Evolutionary conservation across 768 basidiomycete genomes (phyloP).

Genomic region (Kwoniella bestiolae): DNA sequence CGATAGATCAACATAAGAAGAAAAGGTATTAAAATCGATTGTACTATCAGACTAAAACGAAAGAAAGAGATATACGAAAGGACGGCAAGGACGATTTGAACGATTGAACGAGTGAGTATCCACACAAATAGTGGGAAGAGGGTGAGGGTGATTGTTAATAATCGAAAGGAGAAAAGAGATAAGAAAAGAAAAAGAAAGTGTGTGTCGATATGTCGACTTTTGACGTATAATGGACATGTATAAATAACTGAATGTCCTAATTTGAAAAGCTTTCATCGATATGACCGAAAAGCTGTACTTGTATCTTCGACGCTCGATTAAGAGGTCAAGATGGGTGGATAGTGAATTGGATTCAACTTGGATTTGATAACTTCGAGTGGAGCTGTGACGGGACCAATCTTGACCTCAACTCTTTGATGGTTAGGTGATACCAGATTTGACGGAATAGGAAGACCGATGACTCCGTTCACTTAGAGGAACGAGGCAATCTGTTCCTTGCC

Average conservation of each 20-base stretch:
- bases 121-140: constrained; percentile 1
- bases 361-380: background rate
- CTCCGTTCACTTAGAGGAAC: constrained; percentile 13
- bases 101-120: background rate
- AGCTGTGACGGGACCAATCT: too few species aligned
- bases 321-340: background rate
- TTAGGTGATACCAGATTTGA: too few species aligned
- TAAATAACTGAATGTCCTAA: background rate
- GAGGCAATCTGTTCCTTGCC: constrained; percentile 25
- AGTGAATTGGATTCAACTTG: background rate
- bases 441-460: background rate
- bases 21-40: background rate
- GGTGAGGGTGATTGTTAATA: constrained; percentile 5
- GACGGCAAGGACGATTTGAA: background rate
- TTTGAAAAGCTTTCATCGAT: background rate
- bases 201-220: background rate
- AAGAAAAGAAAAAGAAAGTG: background rate
- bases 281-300: background rate
- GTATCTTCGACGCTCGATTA: background rate
- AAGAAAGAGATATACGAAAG: background rate
- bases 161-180: background rate
- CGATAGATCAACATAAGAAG: too few species aligned
- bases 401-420: too few species aligned
- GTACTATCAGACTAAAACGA: background rate
- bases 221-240: background rate